These are phyloP conservation scores for Pyrenophora graminea DNA, from an alignment of 2,329 filamentous ascomycete genomes.

Conservation along the genomic window DNA sequence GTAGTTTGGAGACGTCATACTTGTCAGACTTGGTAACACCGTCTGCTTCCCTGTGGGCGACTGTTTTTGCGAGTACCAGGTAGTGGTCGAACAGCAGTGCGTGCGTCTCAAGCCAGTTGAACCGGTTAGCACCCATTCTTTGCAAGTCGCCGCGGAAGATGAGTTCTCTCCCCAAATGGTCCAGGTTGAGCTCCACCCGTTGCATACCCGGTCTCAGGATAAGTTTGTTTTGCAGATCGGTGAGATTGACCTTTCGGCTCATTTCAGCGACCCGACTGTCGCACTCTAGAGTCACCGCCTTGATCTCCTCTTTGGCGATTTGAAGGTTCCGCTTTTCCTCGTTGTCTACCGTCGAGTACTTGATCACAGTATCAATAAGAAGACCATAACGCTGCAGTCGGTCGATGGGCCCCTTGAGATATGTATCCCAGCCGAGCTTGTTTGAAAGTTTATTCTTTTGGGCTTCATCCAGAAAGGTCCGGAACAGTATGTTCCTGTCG, in stretches of 20 bases:
- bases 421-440: slow-evolving; percentile 91
- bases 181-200: slow-evolving; percentile 80
- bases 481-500: slow-evolving; percentile 83
- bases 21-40: slow-evolving; percentile 74
- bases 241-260: slow-evolving; percentile 85
- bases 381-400: slow-evolving; percentile 88
- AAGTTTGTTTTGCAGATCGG: slow-evolving; percentile 81
- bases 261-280: slow-evolving; percentile 91
- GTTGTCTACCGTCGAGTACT: slow-evolving; percentile 79
- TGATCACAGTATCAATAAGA: slow-evolving; percentile 78
- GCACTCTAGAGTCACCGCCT: slow-evolving; percentile 84
- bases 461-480: slow-evolving; percentile 79
- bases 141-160: slow-evolving; percentile 89
- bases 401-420: slow-evolving; percentile 90
- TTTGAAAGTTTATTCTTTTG: slow-evolving; percentile 77
- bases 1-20: slow-evolving; percentile 93
- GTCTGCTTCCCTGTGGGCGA: slow-evolving; percentile 69
- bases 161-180: slow-evolving; percentile 89
- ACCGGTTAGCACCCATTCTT: slow-evolving; percentile 83
- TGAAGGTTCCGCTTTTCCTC: slow-evolving; percentile 87
- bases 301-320: slow-evolving; percentile 89
- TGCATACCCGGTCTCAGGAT: slow-evolving; percentile 87
- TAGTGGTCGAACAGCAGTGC: slow-evolving; percentile 96
- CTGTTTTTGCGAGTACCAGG: slow-evolving; percentile 83
- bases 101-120: slow-evolving; percentile 92